phyloP scores from a whole-genome alignment of 2,329 filamentous ascomycete genomes.

The Pleomassaria siparia region DNA sequence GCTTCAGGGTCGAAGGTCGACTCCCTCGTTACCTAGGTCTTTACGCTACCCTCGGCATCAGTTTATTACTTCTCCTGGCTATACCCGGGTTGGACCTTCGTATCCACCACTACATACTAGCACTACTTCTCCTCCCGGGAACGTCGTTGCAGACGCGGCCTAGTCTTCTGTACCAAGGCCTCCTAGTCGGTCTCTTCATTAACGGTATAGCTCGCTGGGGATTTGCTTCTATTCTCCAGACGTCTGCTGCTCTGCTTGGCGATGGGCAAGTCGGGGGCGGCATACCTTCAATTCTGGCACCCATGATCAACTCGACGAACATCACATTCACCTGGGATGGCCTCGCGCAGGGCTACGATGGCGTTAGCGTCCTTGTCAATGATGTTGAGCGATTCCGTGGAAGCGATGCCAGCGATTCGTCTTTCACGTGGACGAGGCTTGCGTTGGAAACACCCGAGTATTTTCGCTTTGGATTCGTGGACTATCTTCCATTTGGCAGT shows the following conservation, averaged over 20 bases:
- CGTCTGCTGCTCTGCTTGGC: conserved; percentile 66
- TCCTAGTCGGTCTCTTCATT: conserved; percentile 87
- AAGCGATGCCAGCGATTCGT: conserved; percentile 55
- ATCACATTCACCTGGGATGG: conserved; percentile 48
- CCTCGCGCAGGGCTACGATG: conserved; percentile 60
- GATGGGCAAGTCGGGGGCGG: conserved; percentile 56
- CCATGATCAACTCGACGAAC: conserved; percentile 48
- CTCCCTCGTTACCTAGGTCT: conserved; percentile 76
- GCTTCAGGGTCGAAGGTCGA: conserved; percentile 36
- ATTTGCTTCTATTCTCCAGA: conserved; percentile 85
- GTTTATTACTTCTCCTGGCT: conserved; percentile 74
- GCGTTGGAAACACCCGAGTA: conserved; percentile 30
- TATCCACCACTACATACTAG: conserved; percentile 88
- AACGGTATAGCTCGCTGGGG: conserved; percentile 94
- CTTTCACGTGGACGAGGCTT: conserved; percentile 62
- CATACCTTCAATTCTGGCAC: conserved; percentile 51
- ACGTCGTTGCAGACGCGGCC: conserved; percentile 86
- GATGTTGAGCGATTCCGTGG: conserved; percentile 80
- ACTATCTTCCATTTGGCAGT: conserved; percentile 30
- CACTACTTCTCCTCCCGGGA: conserved; percentile 82
- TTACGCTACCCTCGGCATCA: conserved; percentile 74
- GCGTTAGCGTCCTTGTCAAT: conserved; percentile 80
- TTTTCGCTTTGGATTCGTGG: conserved; percentile 40
- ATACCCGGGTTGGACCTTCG: conserved; percentile 84
- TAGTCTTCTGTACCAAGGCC: conserved; percentile 83